Base-by-base conservation (phyloP, 176 grass and related monocot species). In the Coix lacrymajobi region DNA sequence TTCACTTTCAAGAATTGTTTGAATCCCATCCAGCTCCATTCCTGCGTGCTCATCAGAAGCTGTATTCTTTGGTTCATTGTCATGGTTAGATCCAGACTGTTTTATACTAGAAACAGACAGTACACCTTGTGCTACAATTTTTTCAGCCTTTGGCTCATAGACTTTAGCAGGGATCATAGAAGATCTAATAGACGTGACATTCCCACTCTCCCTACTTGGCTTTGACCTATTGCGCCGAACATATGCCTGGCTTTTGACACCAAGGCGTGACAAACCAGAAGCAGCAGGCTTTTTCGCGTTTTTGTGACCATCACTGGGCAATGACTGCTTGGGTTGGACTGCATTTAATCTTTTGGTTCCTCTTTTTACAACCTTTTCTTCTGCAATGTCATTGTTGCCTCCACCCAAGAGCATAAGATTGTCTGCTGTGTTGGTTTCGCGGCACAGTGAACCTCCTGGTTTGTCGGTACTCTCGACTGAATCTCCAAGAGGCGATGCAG, bases 371-470 rank as follows among this genome's bases (percentile, higher is more conserved):
- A 72, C 30, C 70, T 87, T 94, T 36, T 87, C 86, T 60, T 85
- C 85, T 64, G 70, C 75, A 86, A 64, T 61, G 4, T 80, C 83
- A 49, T 71, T 91, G 64, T 91, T 93, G 66, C 86, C 83, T 74
- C 92, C 92, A 88, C 81, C 77, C 29, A 94, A 82, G 83, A 97
- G 85, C 79, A 87, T 94, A 72, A 97, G 87, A 92, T 94, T 97
- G 73, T 95, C 91, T 56, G 88, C 86, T 76, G 80, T 93, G 79
- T 98, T 91, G 75, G 87, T 81, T 88, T 94, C 87, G 1, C 78
- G 84, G 9, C 80, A 75, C 39, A 89, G n/a, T 66, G 81, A 89
- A 85, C 87, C 78, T 82, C 87, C 87, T 37, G 89, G 87, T 82
- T 78, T 91, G 73, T 87, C 96, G 24, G 77, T 93, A 69, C 92